Evolutionary conservation across 2,329 filamentous ascomycete genomes (phyloP), one percentile per base, ranked within the genome.

Genomic region (Sporothrix brunneoviolacea): DNA sequence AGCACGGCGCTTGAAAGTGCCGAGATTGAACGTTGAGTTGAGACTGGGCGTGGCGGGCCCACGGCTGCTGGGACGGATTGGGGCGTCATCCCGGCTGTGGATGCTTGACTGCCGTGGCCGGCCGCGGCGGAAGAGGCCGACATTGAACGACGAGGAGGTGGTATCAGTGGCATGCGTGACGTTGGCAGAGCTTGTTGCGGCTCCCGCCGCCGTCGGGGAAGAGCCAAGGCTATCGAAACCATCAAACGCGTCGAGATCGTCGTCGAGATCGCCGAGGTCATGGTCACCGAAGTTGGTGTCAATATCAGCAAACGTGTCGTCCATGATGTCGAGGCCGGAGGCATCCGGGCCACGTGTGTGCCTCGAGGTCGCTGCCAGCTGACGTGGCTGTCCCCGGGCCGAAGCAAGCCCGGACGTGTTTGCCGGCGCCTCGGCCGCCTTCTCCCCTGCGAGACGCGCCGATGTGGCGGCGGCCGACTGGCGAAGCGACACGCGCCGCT

Each of bases 1-100:
- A 16, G 70, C 70, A 39, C 80, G 72, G 35, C 79, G 69, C 60
- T 71, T 75, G 62, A 84, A 84, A 5, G 71, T 65, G 13, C 77
- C 78, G 45, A 83, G 72, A 52, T 77, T 82, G 58, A 79, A 70
- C 0, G 70, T 71, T 1, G 73, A 71, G 57, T 72, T 72, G 39
- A 79, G 65, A 37, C 70, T 68, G 1, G 74, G 71, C 1, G 72
- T 76, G 45, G 66, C 71, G 13, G 68, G 66, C 5, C 71, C 69
- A n/a, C 74, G 67, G 62, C 75, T 79, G 63, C 73, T 76, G 3
- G 75, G 75, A 35, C 75, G 67, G 53, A 78, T 79, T 2, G 72
- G 73, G 21, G 68, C 71, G 38, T 77, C 74, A 37, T 75, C 73
- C 43, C 71, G 70, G 28, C 74, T 71, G 36, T 74, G 63, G 41